phyloP scores from a whole-genome alignment of 305 asterid species.

The Coffea humblotiana region DNA sequence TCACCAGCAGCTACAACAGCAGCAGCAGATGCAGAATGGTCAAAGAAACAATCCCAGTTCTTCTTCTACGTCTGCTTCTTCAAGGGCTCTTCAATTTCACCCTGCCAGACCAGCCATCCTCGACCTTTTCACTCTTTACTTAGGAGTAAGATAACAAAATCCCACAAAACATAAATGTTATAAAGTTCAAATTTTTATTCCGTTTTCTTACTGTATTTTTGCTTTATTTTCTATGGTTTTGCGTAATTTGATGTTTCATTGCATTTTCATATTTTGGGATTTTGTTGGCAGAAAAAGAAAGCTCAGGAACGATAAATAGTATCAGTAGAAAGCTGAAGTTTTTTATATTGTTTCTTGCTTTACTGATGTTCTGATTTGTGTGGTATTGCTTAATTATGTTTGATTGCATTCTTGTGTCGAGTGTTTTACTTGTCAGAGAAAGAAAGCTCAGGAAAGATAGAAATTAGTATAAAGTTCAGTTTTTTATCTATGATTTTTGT shows the following conservation, averaged over 20 bases:
- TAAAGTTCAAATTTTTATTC: background rate
- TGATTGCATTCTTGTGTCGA: background rate
- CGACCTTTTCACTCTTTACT: constrained; percentile 80
- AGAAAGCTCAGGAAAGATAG: too few species aligned
- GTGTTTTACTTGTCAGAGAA: background rate
- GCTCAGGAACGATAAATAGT: background rate
- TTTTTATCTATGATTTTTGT: background rate
- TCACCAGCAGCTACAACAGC: constrained; percentile 35
- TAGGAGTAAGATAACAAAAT: constrained; percentile 56
- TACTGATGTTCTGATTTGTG: constrained; percentile 1
- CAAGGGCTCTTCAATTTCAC: constrained; percentile 66
- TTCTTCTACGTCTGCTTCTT: constrained; percentile 57
- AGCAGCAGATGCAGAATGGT: constrained; percentile 35
- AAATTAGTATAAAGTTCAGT: background rate
- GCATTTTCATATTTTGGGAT: background rate
- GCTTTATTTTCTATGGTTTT: background rate
- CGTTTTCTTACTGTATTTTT: constrained; percentile 1
- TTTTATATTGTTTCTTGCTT: background rate
- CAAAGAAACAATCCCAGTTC: constrained; percentile 37
- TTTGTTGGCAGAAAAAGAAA: constrained; percentile 45
- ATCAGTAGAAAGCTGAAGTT: background rate
- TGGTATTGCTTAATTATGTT: background rate
- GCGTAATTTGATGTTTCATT: background rate
- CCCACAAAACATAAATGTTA: background rate
- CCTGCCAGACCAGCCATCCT: constrained; percentile 76